These are phyloP conservation scores for Rubroshorea leprosula DNA, from an alignment of 345 rosid genomes.

Conservation along the genomic window DNA sequence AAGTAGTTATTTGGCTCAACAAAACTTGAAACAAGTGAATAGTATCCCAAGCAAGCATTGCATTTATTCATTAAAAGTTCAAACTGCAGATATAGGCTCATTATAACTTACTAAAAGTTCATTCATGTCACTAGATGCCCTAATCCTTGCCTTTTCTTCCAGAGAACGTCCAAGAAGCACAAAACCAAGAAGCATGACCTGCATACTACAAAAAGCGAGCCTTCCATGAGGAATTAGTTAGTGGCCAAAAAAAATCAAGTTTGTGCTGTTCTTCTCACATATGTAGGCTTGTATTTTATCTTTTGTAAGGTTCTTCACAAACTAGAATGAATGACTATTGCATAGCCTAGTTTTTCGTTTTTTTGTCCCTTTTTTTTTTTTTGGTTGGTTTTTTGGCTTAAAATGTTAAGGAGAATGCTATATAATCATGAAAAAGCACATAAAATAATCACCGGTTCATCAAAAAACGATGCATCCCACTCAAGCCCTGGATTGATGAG, in stretches of 20 bases:
- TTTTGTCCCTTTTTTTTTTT: too few relatives aligned
- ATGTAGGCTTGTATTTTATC: too few relatives aligned
- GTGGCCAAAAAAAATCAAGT: constrained; percentile 1
- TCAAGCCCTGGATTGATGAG: constrained; percentile 77
- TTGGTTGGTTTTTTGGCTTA: too few relatives aligned
- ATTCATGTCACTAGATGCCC: constrained; percentile 90
- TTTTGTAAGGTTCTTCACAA: too few relatives aligned
- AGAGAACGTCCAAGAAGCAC: constrained; percentile 93
- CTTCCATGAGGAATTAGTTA: constrained; percentile 36
- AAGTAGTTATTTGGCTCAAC: neutral
- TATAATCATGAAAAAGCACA: constrained; percentile 9
- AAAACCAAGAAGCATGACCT: constrained; percentile 99
- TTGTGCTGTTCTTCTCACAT: neutral
- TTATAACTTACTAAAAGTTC: constrained; percentile 87
- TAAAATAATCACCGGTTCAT: constrained; percentile 79
- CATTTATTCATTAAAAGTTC: too few relatives aligned
- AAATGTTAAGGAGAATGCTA: neutral
- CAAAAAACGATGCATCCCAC: constrained; percentile 95
- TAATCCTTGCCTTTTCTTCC: constrained; percentile 84
- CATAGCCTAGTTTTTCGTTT: neutral
- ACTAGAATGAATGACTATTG: neutral
- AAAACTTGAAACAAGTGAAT: neutral
- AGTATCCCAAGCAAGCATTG: neutral
- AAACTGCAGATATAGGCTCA: neutral
- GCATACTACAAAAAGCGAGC: constrained; percentile 64